phyloP scores from a whole-genome alignment of 495 filamentous ascomycete genomes.

The Hyaloscypha bicolor region DNA sequence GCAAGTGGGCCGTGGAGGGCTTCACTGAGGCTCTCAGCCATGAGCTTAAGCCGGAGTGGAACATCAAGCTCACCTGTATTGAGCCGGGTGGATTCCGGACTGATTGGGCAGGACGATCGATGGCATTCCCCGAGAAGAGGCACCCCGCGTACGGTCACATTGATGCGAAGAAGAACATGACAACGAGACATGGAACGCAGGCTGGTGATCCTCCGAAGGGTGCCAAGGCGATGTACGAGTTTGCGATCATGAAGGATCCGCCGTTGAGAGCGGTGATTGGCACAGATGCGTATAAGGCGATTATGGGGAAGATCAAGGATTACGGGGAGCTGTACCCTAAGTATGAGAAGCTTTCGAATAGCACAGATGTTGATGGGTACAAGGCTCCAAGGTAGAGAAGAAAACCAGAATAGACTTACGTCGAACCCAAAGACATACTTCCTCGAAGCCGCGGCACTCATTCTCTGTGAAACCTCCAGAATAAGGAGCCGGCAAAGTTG shows the following conservation, averaged over 20 bases:
- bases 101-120: constrained; percentile 39
- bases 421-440: not conserved
- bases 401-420: not conserved
- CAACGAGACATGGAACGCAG: constrained; percentile 41
- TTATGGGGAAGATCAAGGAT: constrained; percentile 44
- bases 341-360: constrained; percentile 46
- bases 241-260: constrained; percentile 49
- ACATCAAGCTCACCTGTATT: constrained; percentile 39
- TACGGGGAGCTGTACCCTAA: constrained; percentile 44
- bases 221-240: constrained; percentile 48
- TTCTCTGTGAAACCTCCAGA: too few species aligned
- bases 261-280: constrained; percentile 47
- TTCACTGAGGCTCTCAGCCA: constrained; percentile 55
- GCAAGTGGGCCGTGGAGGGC: constrained; percentile 58
- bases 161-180: constrained; percentile 41
- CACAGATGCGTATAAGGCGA: constrained; percentile 43
- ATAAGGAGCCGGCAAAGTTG: too few species aligned
- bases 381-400: constrained; percentile 14
- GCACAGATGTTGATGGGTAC: constrained; percentile 50
- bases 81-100: constrained; percentile 43
- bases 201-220: constrained; percentile 48
- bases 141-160: constrained; percentile 48
- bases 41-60: constrained; percentile 55
- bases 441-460: too few species aligned
- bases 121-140: constrained; percentile 38